Conservation (phyloP, 1,139 yeast genomes). For the Saccharomycopsis crataegensis region DNA sequence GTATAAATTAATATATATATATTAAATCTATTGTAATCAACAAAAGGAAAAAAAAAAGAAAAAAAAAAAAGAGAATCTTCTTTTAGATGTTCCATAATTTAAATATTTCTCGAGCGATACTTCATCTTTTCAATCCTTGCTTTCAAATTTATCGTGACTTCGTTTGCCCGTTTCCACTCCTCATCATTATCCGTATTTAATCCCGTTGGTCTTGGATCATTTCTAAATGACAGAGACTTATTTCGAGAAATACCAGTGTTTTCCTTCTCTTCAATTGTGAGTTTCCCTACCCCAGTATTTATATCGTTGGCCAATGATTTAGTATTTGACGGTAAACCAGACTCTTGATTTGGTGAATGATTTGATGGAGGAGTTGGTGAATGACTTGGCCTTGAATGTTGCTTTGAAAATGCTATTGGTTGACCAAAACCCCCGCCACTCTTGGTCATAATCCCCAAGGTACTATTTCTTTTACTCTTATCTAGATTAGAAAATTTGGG, state of each 20-base stretch:
- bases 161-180: conserved; percentile 86
- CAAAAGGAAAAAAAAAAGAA: background rate
- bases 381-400: background rate
- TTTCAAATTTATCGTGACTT: conserved; percentile 76
- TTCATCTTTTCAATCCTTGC: conserved; percentile 89
- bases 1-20: background rate
- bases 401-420: background rate
- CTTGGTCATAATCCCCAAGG: background rate
- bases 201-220: background rate
- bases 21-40: background rate
- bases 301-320: conserved; percentile 2
- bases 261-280: conserved; percentile 20
- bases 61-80: background rate
- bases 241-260: conserved; percentile 20
- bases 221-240: background rate
- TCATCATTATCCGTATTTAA: conserved; percentile 47
- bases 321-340: background rate
- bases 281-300: conserved; percentile 16
- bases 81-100: background rate
- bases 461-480: background rate
- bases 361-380: background rate
- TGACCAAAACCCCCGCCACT: background rate
- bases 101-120: conserved; percentile 41
- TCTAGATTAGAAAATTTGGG: too few species aligned
- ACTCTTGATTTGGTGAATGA: background rate